Percentiles rank a stretch among this genome's conserved stretches.
Conservation (phyloP, 441 rosid species). For the Adansonia grandidieri region DNA sequence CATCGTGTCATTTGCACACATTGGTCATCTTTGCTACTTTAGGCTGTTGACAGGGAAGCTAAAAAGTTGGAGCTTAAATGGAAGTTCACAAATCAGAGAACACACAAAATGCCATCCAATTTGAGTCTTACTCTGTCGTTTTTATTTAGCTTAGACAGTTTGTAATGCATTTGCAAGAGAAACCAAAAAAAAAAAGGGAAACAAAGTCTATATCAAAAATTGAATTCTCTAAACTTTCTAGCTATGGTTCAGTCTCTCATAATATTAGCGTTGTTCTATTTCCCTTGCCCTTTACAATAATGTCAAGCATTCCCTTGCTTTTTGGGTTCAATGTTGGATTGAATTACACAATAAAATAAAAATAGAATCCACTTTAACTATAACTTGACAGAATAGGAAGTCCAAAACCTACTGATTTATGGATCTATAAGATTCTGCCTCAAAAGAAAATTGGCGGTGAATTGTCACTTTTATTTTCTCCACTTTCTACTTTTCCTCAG, state of each 20-base stretch:
- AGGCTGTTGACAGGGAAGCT: constrained; percentile 26
- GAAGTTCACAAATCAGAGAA: constrained; percentile 15
- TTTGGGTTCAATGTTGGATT: not conserved
- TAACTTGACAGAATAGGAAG: constrained; percentile 13
- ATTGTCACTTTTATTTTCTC: not conserved
- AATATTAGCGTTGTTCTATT: not conserved
- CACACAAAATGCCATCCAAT: constrained; percentile 9
- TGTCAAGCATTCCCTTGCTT: not conserved
- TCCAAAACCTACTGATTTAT: not conserved
- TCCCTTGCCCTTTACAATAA: not conserved
- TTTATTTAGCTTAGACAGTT: constrained; percentile 27
- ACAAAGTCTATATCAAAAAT: constrained; percentile 15
- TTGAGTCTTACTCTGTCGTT: constrained; percentile 3
- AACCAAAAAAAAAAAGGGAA: not conserved
- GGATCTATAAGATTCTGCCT: not conserved
- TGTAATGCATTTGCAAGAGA: constrained; percentile 21
- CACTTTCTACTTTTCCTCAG: not conserved
- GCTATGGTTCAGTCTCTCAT: constrained; percentile 5
- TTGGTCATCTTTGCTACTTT: constrained; percentile 17
- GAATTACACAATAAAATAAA: not conserved
- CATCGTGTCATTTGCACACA: constrained; percentile 8
- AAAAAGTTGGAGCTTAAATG: not conserved
- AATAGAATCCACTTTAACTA: constrained; percentile 20
- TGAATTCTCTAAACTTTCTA: constrained; percentile 22
- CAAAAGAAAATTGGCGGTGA: constrained; percentile 1